Evolutionary conservation across 306 rosid genomes (phyloP).

Genomic region (Vachellia pachyceras): DNA sequence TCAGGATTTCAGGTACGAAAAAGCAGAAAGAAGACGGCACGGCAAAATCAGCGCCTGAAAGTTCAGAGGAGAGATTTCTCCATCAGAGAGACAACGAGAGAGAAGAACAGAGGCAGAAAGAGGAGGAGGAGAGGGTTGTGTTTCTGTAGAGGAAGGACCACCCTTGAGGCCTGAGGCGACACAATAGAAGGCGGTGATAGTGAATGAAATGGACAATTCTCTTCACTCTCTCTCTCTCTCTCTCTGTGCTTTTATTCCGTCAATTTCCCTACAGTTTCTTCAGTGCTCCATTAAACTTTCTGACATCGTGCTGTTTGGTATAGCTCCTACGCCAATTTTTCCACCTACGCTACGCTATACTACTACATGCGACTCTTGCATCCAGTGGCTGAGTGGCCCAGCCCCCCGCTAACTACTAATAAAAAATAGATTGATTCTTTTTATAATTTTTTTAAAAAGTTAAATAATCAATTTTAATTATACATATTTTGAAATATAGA

Average conservation of each 20-base stretch:
- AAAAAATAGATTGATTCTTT: no score
- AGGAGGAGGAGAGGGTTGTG: background rate
- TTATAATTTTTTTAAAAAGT: no score
- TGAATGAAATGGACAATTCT: conserved; percentile 3
- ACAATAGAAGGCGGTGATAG: background rate
- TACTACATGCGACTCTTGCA: background rate
- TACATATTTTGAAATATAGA: no score
- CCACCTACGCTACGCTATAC: background rate
- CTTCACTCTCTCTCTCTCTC: background rate
- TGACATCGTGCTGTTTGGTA: background rate
- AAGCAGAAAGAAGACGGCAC: background rate
- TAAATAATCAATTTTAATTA: no score
- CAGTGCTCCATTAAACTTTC: background rate
- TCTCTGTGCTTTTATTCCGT: background rate
- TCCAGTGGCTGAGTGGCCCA: background rate
- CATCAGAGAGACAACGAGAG: background rate
- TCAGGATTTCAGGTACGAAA: background rate
- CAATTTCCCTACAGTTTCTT: background rate
- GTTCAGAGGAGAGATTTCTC: background rate
- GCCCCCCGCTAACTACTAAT: no score
- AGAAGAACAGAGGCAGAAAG: background rate
- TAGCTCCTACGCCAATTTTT: background rate
- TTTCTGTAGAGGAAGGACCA: background rate
- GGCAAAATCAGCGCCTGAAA: conserved; percentile 1
- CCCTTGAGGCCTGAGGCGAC: background rate